Conservation (phyloP, 2,329 filamentous ascomycete species). For the Lasiodiplodia hormozganensis region DNA sequence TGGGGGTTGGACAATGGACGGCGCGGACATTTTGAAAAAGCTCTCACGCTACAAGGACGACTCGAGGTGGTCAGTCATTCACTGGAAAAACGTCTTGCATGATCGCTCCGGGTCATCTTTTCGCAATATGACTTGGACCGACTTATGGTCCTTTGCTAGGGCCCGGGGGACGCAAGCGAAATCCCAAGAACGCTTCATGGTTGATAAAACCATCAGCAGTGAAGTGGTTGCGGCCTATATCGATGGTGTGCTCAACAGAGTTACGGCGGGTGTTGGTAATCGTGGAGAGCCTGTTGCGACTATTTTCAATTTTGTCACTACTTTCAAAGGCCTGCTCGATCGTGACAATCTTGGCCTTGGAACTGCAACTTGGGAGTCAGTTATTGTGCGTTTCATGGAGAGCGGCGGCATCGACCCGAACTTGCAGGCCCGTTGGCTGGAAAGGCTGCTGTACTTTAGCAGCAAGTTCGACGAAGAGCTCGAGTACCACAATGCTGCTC, state of each 20-base stretch:
- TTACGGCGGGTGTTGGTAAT: conserved; percentile 50
- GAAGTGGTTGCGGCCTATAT: conserved; percentile 65
- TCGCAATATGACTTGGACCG: conserved; percentile 16
- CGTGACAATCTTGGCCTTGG: conserved; percentile 48
- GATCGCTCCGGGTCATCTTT: conserved; percentile 8
- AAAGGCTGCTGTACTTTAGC: conserved; percentile 48
- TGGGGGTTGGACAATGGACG: conserved; percentile 55
- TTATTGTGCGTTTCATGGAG: conserved; percentile 59
- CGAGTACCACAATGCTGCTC: conserved; percentile 44
- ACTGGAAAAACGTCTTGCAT: conserved; percentile 48
- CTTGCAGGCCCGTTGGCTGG: conserved; percentile 52
- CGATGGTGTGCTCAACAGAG: conserved; percentile 57
- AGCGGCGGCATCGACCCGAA: conserved; percentile 55
- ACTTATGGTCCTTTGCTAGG: conserved; percentile 17
- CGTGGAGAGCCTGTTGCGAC: conserved; percentile 41
- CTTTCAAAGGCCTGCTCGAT: conserved; percentile 47
- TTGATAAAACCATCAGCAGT: conserved; percentile 60
- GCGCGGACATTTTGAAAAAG: conserved; percentile 47
- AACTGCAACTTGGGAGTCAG: conserved; percentile 52
- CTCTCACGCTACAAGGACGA: conserved; percentile 36
- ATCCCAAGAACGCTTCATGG: conserved; percentile 20
- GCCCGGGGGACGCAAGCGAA: conserved; percentile 17
- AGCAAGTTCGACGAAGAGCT: conserved; percentile 51
- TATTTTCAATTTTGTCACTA: conserved; percentile 36
- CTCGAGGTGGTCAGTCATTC: conserved; percentile 43